These are phyloP conservation scores for Postia placenta DNA, from an alignment of 768 basidiomycete genomes.

Conservation along the genomic window DNA sequence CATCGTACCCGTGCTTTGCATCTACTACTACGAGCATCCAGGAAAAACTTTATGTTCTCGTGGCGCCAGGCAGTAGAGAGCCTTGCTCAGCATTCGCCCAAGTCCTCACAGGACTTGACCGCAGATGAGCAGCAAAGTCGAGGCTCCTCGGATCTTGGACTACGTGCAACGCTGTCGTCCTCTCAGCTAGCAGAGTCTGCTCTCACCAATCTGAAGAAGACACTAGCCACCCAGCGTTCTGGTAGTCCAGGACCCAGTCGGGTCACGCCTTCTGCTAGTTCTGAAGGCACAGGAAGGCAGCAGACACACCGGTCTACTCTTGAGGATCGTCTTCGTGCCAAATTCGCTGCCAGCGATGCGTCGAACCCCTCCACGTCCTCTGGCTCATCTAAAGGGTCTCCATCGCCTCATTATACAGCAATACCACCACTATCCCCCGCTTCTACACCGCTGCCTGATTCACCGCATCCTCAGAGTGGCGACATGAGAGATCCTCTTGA, in stretches of 20 bases:
- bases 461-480: neutral
- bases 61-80: conserved; percentile 70
- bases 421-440: conserved; percentile 1
- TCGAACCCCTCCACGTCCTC: conserved; percentile 38
- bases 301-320: conserved; percentile 44
- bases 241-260: conserved; percentile 30
- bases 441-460: conserved; percentile 4
- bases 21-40: too few relatives aligned
- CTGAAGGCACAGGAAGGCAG: conserved; percentile 22
- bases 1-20: too few relatives aligned
- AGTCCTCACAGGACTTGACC: conserved; percentile 26
- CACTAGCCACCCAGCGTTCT: conserved; percentile 47
- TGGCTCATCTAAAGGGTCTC: conserved; percentile 35
- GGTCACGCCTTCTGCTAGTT: conserved; percentile 21
- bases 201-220: conserved; percentile 56
- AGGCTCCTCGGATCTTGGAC: conserved; percentile 17
- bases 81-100: conserved; percentile 44
- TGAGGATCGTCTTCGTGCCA: conserved; percentile 74
- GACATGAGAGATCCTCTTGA: neutral
- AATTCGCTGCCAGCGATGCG: conserved; percentile 51
- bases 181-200: conserved; percentile 61
- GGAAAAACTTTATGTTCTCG: too few relatives aligned
- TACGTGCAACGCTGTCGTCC: conserved; percentile 33
- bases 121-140: conserved; percentile 18
- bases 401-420: conserved; percentile 23